phyloP scores from a whole-genome alignment of 768 basidiomycete genomes.

The Aureoboletus auriporus region DNA sequence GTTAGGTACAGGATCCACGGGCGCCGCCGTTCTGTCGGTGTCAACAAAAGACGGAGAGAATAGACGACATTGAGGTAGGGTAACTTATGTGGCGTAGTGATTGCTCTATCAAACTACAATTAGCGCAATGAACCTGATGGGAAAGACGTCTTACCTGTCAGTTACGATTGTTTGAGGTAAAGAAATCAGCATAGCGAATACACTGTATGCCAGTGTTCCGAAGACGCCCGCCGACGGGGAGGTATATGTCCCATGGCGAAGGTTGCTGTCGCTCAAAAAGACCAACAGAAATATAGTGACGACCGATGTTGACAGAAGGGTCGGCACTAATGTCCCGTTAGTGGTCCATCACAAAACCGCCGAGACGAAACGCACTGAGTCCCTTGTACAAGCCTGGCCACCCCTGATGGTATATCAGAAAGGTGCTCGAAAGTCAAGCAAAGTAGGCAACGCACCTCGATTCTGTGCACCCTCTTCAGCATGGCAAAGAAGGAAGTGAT shows the following conservation, averaged over 20 bases:
- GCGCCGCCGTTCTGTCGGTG: constrained; percentile 72
- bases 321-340: constrained; percentile 43
- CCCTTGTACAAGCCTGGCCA: constrained; percentile 79
- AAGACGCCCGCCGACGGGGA: constrained; percentile 58
- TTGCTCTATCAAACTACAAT: constrained; percentile 46
- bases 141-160: constrained; percentile 51
- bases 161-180: constrained; percentile 71
- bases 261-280: constrained; percentile 53
- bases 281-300: constrained; percentile 56
- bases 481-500: constrained; percentile 73
- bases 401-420: constrained; percentile 38
- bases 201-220: constrained; percentile 60
- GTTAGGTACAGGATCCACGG: constrained; percentile 83
- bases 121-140: background rate
- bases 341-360: constrained; percentile 34
- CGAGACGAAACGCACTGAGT: constrained; percentile 41
- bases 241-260: constrained; percentile 62
- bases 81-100: constrained; percentile 78
- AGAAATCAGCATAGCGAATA: constrained; percentile 62
- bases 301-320: constrained; percentile 43
- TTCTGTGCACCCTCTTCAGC: constrained; percentile 61
- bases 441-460: constrained; percentile 53
- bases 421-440: too few relatives aligned
- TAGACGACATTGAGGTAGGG: constrained; percentile 55
- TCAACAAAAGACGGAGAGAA: constrained; percentile 68